Base-by-base conservation (phyloP, 768 basidiomycete genomes). In the Podaxis sp. region DNA sequence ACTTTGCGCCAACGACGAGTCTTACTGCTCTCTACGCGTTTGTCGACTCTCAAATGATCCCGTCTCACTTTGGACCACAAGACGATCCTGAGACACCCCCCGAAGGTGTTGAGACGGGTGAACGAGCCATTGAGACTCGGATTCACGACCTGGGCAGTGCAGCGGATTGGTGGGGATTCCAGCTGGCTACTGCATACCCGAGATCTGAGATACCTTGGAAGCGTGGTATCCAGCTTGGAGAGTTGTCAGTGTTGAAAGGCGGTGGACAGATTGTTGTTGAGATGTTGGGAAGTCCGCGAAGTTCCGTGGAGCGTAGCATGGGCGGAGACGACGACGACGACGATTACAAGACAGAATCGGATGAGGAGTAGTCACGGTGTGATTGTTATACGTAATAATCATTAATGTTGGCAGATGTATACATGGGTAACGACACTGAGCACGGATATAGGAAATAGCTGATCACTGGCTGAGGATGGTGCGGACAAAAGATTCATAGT, bases 401-500 rank as follows among this genome's bases (percentile, higher is more conserved):
- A 55, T 54, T 61, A 61, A 55, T 61, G 51, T 52, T n/a, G 25
- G 46, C 2, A 21, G 25, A 27, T 16, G 37, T 55, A 55, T 52
- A 38, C 32, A 32, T 9, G 32, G 32, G 7, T 32, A 32, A 32
- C 32, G 32, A 32, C 9, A 32, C 51, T n/a, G 40, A 50, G 52
- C 51, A 61, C 36, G 50, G 37, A 28, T 51, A 59, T 59, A 48
- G 40, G 50, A 47, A 42, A 25, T 21, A 7, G 28, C 3, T 50
- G 36, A 63, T 61, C 77, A 95, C 81, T 95, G 93, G 69, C 87
- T 91, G 55, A 96, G 85, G 67, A 98, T 95, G 18, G 92, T 93
- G 74, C 94, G 87, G 51, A 97, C 95, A 68, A 98, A 97, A 2
- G 91, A 93, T 73, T 96, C 95, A 72, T 98, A 98, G 76, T 98